phyloP scores from a whole-genome alignment of 139 green algal genomes.

The Chlorella ohadii region DNA sequence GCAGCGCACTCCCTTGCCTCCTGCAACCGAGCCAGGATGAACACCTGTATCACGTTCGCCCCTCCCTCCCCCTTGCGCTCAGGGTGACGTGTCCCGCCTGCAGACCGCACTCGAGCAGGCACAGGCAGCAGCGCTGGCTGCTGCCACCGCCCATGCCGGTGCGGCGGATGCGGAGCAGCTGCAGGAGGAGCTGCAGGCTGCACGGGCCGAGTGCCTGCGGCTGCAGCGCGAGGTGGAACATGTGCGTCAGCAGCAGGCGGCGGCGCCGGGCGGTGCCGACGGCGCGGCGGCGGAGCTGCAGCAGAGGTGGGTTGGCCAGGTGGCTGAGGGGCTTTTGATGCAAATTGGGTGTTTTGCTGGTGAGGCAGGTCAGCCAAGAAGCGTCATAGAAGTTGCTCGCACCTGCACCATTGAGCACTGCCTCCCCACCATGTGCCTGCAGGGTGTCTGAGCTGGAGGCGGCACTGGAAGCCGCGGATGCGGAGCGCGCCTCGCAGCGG shows the following conservation, averaged over 20 bases:
- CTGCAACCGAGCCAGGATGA: too few relatives aligned
- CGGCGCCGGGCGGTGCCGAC: not conserved
- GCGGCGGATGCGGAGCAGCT: conserved; percentile 6
- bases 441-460: conserved; percentile 15
- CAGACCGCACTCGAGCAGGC: conserved; percentile 13
- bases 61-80: not conserved
- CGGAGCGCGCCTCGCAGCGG: conserved; percentile 19
- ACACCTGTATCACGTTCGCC: too few relatives aligned
- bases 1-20: too few relatives aligned
- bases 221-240: conserved; percentile 14
- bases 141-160: not conserved
- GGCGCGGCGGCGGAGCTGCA: not conserved
- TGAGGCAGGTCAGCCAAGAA: too few relatives aligned
- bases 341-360: too few relatives aligned
- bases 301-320: not conserved
- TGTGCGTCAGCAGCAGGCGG: not conserved
- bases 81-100: not conserved
- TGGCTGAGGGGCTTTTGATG: too few relatives aligned
- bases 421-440: too few relatives aligned
- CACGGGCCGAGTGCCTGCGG: not conserved
- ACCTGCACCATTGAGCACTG: too few relatives aligned
- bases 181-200: conserved; percentile 11
- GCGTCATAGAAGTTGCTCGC: too few relatives aligned
- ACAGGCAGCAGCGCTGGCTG: not conserved
- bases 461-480: conserved; percentile 13